Percentiles rank a stretch among this genome's conserved stretches.
Conservation (phyloP, 1,284 basidiomycete genomes). For the Trametes versicolor region DNA sequence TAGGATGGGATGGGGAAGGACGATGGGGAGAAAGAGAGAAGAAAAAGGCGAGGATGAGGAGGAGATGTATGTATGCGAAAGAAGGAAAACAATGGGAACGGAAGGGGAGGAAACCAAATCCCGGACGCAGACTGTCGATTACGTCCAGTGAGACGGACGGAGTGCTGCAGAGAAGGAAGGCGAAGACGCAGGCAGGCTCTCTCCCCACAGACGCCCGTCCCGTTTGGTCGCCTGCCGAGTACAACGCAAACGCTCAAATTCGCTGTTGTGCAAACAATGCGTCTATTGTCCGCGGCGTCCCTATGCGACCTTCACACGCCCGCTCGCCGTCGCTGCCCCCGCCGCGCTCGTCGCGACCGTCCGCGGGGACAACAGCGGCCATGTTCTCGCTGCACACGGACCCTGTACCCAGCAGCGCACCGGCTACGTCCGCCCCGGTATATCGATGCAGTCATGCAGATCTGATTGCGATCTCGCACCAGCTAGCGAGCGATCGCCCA, state of each 20-base stretch:
- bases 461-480: conserved; percentile 35
- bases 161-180: conserved; percentile 15
- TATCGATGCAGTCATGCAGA: conserved; percentile 36
- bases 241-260: conserved; percentile 17
- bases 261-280: conserved; percentile 26
- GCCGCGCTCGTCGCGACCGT: conserved; percentile 6
- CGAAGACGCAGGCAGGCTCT: not conserved
- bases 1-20: conserved; percentile 17
- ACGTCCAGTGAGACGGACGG: conserved; percentile 36
- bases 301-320: conserved; percentile 16
- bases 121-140: conserved; percentile 39
- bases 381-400: conserved; percentile 6
- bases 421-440: conserved; percentile 23
- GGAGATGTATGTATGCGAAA: conserved; percentile 38
- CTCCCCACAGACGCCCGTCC: conserved; percentile 19
- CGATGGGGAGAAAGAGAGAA: conserved; percentile 43
- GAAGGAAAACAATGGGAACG: conserved; percentile 42
- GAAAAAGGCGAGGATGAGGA: conserved; percentile 34
- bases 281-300: conserved; percentile 27
- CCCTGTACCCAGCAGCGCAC: conserved; percentile 29
- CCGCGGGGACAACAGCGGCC: conserved; percentile 11
- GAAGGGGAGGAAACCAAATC: conserved; percentile 30
- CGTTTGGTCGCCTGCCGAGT: conserved; percentile 24
- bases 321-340: conserved; percentile 8
- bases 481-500: conserved; percentile 11